These are phyloP conservation scores for Russula sp. DNA, from an alignment of 768 basidiomycete species.

Conservation along the genomic window DNA sequence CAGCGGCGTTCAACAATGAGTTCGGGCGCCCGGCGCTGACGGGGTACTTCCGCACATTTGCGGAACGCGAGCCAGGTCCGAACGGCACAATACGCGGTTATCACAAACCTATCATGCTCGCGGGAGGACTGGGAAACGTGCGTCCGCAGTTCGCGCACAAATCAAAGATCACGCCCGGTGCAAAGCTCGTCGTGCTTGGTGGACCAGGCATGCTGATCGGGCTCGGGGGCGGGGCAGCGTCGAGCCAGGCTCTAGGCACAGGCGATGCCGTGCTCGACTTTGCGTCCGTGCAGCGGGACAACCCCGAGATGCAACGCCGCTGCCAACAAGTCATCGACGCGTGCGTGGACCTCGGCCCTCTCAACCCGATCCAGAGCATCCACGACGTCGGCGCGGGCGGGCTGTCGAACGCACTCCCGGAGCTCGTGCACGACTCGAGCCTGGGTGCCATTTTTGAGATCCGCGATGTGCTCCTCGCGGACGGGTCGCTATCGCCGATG, in stretches of 20 bases:
- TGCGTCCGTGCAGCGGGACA: constrained; percentile 94
- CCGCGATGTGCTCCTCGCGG: constrained; percentile 85
- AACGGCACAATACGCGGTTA: constrained; percentile 79
- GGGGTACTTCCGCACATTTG: constrained; percentile 95
- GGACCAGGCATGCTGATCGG: constrained; percentile 97
- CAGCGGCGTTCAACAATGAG: constrained; percentile 96
- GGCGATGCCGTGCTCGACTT: constrained; percentile 93
- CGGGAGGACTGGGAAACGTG: constrained; percentile 94
- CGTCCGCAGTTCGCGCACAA: constrained; percentile 79
- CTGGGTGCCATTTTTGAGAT: constrained; percentile 92
- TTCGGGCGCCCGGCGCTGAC: constrained; percentile 89
- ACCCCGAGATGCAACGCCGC: constrained; percentile 95
- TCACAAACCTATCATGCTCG: constrained; percentile 99
- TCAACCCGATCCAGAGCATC: constrained; percentile 87
- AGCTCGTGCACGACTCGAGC: constrained; percentile 93
- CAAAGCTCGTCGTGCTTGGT: constrained; percentile 87
- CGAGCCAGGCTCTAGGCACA: constrained; percentile 85
- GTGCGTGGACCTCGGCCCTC: constrained; percentile 53
- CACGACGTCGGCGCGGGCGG: constrained; percentile 99
- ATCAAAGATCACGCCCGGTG: constrained; percentile 64
- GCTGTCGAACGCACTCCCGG: constrained; percentile 91
- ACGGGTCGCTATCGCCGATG: constrained; percentile 95
- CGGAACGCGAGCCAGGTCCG: constrained; percentile 59
- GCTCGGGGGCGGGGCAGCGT: constrained; percentile 93
- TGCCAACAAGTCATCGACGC: constrained; percentile 97